Evolutionary conservation across 1,284 basidiomycete species (phyloP).

Genomic region (Irpex lacteus): DNA sequence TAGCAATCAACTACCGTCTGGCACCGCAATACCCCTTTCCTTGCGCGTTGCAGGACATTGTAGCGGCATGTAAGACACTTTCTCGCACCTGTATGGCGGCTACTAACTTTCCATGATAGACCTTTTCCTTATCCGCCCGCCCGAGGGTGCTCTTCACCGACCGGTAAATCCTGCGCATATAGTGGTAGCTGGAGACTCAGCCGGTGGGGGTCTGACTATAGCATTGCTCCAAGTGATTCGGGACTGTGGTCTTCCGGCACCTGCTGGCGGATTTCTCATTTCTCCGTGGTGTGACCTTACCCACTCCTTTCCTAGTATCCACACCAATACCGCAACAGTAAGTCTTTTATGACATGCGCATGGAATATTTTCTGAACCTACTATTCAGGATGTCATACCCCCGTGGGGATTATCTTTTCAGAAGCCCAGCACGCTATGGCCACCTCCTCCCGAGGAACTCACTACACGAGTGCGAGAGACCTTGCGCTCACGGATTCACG

Average conservation of each 20-base stretch:
- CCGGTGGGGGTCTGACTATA: slow-evolving; percentile 87
- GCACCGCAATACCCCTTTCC: slow-evolving; percentile 97
- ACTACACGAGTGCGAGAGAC: slow-evolving; percentile 60
- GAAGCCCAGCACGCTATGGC: slow-evolving; percentile 90
- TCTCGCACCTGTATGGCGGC: not conserved
- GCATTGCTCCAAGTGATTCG: slow-evolving; percentile 91
- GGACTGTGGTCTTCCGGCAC: slow-evolving; percentile 79
- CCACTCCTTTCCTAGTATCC: slow-evolving; percentile 90
- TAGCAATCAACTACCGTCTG: slow-evolving; percentile 86
- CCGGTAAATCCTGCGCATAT: slow-evolving; percentile 84
- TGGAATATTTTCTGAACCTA: no score
- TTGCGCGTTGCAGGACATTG: slow-evolving; percentile 85
- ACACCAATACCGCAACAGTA: slow-evolving; percentile 83
- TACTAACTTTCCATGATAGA: slow-evolving; percentile 42
- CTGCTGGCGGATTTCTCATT: slow-evolving; percentile 83
- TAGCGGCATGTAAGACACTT: slow-evolving; percentile 72
- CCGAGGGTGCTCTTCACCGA: slow-evolving; percentile 63
- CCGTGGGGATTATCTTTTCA: slow-evolving; percentile 65
- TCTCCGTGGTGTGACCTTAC: slow-evolving; percentile 95
- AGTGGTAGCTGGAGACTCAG: slow-evolving; percentile 89
- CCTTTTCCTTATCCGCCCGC: slow-evolving; percentile 70
- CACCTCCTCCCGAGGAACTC: slow-evolving; percentile 79
- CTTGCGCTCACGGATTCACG: slow-evolving; percentile 61
- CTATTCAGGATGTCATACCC: slow-evolving; percentile 69
- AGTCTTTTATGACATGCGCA: no score